phyloP scores from a whole-genome alignment of 345 rosid genomes.

The Mercurialis annua region DNA sequence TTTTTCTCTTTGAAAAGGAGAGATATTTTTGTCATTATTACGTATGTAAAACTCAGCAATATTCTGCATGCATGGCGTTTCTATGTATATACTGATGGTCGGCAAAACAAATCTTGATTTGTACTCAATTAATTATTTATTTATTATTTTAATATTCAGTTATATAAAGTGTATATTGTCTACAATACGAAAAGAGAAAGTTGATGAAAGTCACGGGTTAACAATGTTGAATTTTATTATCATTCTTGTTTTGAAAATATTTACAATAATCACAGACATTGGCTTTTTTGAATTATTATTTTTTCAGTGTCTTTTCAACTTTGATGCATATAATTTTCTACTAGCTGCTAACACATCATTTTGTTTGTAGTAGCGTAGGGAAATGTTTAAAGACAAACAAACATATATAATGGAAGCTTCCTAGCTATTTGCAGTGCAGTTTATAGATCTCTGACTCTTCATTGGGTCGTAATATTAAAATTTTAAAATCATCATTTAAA shows the following conservation, averaged over 20 bases:
- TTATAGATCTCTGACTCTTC: background rate
- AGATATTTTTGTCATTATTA: conserved; percentile 2
- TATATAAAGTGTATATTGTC: conserved; percentile 1
- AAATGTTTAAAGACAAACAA: background rate
- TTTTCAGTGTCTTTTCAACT: background rate
- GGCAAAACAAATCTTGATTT: no score
- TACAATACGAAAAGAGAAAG: background rate
- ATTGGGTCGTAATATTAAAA: background rate
- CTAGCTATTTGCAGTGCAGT: background rate
- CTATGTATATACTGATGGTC: background rate
- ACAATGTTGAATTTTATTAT: conserved; percentile 9
- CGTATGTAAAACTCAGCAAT: background rate
- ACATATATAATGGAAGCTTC: conserved; percentile 12
- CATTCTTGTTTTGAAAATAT: background rate
- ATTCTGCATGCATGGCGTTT: conserved; percentile 12
- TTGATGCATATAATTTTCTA: background rate
- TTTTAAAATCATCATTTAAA: background rate
- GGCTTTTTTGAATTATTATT: background rate
- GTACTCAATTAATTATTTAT: background rate
- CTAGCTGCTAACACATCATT: background rate
- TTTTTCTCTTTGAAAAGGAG: background rate
- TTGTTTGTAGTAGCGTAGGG: background rate
- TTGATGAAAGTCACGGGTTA: conserved; percentile 2
- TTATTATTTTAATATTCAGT: background rate
- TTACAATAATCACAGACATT: background rate